Percentiles rank a stretch among this genome's conserved stretches.
These are phyloP conservation scores for Annulohypoxylon truncatum DNA, from an alignment of 2,329 filamentous ascomycete genomes.

Conservation along the genomic window DNA sequence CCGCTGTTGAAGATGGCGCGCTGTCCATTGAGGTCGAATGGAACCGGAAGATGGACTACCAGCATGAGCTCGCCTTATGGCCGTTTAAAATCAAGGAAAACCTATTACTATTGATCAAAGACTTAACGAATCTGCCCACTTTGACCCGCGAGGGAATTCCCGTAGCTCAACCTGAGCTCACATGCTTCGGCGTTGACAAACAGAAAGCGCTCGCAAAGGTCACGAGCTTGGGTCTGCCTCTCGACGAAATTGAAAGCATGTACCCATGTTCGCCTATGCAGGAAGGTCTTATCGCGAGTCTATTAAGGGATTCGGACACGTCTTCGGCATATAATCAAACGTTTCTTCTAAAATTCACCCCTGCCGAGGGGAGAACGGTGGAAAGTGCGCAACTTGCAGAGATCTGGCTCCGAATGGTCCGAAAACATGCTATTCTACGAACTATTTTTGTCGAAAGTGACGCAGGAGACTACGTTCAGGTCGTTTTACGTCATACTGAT, in stretches of 20 bases:
- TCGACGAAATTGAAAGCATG: neutral
- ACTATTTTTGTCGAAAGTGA: neutral
- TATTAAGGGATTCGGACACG: neutral
- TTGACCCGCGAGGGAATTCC: neutral
- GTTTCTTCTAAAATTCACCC: neutral
- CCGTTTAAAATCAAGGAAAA: neutral
- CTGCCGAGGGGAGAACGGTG: neutral
- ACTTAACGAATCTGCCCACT: neutral
- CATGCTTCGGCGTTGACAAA: neutral
- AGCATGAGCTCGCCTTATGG: neutral
- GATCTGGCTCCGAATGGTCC: neutral
- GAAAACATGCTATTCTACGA: neutral
- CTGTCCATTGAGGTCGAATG: neutral
- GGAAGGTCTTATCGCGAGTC: neutral
- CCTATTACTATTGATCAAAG: neutral
- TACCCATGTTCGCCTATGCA: constrained; percentile 3
- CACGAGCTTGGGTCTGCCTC: neutral
- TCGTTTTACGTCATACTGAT: neutral
- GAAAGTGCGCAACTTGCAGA: neutral
- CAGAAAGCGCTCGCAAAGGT: neutral
- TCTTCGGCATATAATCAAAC: neutral
- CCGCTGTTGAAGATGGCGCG: neutral
- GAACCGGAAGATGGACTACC: neutral
- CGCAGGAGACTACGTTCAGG: neutral
- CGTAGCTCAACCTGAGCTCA: neutral